A percentile compares a stretch with the other conserved stretches of the same genome.
Evolutionary conservation across 2,329 filamentous ascomycete species (phyloP).

Genomic region (Gyromitra esculenta): DNA sequence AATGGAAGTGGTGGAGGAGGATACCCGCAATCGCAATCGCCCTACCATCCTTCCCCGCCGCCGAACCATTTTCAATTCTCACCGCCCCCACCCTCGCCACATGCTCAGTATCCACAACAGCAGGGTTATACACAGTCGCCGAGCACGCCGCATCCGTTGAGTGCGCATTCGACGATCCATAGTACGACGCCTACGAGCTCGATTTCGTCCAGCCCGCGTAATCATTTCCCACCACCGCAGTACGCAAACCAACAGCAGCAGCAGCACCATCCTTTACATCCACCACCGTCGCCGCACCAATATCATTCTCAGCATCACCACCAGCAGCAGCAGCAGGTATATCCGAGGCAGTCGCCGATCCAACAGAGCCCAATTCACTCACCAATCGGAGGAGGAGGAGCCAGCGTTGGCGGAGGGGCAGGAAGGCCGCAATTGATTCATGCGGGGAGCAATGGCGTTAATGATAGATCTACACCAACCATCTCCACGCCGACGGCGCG

Average conservation of each 20-base stretch:
- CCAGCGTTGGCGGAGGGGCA: not conserved
- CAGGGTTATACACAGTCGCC: constrained; percentile 48
- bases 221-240: constrained; percentile 46
- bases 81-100: constrained; percentile 49
- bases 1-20: not conserved
- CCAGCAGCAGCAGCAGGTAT: constrained; percentile 37
- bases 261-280: constrained; percentile 51
- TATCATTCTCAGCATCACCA: constrained; percentile 51
- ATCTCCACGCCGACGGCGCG: constrained; percentile 49
- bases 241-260: constrained; percentile 50
- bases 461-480: constrained; percentile 47
- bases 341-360: constrained; percentile 47
- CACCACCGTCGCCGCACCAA: constrained; percentile 48
- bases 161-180: constrained; percentile 47
- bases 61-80: constrained; percentile 45
- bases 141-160: constrained; percentile 50
- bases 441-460: constrained; percentile 32
- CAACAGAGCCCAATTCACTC: constrained; percentile 53
- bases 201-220: constrained; percentile 48
- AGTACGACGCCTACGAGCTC: constrained; percentile 50
- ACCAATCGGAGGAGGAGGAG: constrained; percentile 30
- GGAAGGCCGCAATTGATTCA: constrained; percentile 55
- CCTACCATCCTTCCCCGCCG: constrained; percentile 50
- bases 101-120: constrained; percentile 32
- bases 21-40: constrained; percentile 46